A percentile compares a stretch with the other conserved stretches of the same genome.
Evolutionary conservation across 768 basidiomycete species (phyloP).

Genomic region (Lentinus brumalis): DNA sequence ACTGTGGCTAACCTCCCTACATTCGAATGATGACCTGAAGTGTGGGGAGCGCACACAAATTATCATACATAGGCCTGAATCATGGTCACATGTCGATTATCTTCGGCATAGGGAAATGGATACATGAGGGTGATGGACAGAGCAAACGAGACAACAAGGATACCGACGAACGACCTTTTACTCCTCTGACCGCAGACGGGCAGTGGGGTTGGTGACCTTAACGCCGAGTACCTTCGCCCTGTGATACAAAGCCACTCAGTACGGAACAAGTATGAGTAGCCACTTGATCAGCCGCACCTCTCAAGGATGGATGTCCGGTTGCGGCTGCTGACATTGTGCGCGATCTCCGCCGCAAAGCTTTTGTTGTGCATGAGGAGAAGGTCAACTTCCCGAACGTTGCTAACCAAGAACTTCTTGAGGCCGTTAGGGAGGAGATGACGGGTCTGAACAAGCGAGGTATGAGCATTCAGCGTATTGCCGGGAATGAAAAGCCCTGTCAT

Average conservation of each 20-base stretch:
- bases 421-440: constrained; percentile 96
- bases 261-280: not conserved
- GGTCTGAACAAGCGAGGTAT: constrained; percentile 50
- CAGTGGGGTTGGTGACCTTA: constrained; percentile 93
- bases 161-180: constrained; percentile 41
- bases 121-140: constrained; percentile 48
- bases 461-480: not conserved
- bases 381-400: constrained; percentile 91
- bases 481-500: not conserved
- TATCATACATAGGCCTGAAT: constrained; percentile 32
- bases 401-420: constrained; percentile 93
- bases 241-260: constrained; percentile 5
- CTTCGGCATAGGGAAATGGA: constrained; percentile 50
- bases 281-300: constrained; percentile 49
- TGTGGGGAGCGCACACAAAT: not conserved
- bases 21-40: not conserved
- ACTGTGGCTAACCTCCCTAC: too few relatives aligned
- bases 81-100: constrained; percentile 52
- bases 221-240: constrained; percentile 86
- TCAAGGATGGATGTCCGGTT: constrained; percentile 92
- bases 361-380: constrained; percentile 98
- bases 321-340: constrained; percentile 93
- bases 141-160: constrained; percentile 33
- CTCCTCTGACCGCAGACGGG: constrained; percentile 95
- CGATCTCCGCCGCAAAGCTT: constrained; percentile 93